Evolutionary conservation across 2,329 filamentous ascomycete species (phyloP).

Genomic region (Daldinia eschscholtzii): DNA sequence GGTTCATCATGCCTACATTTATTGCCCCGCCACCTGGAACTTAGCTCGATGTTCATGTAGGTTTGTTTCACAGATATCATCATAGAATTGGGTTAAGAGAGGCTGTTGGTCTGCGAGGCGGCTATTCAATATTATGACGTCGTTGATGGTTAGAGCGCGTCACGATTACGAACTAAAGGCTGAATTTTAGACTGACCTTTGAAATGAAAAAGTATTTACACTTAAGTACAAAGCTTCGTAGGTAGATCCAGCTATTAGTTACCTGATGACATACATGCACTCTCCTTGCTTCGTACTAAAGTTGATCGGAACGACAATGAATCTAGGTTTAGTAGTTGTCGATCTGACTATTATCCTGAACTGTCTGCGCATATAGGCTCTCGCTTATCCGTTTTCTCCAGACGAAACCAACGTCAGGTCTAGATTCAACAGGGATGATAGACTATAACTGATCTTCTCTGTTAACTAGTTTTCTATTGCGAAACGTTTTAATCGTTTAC

Average conservation of each 20-base stretch:
- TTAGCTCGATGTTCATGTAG: slow-evolving; percentile 9
- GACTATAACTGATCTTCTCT: not conserved
- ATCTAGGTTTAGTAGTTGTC: not conserved
- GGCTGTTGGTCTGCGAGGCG: slow-evolving; percentile 19
- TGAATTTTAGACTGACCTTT: not conserved
- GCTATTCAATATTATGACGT: slow-evolving; percentile 37
- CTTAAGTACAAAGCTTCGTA: not conserved
- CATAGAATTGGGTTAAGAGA: slow-evolving; percentile 26
- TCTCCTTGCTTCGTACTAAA: not conserved
- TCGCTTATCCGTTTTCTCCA: not conserved
- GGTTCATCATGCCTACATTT: slow-evolving; percentile 11
- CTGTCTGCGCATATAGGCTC: not conserved
- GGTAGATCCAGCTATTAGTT: not conserved
- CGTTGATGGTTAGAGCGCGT: slow-evolving; percentile 34
- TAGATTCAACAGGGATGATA: too few relatives aligned
- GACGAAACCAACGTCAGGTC: not conserved
- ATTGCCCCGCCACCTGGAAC: slow-evolving; percentile 20
- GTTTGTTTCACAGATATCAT: slow-evolving; percentile 24
- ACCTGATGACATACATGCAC: not conserved
- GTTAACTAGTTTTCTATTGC: slow-evolving; percentile 28
- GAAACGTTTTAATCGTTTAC: slow-evolving; percentile 26
- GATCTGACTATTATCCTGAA: not conserved
- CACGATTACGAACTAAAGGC: slow-evolving; percentile 38
- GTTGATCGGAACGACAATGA: not conserved
- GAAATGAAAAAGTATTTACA: not conserved